These are phyloP conservation scores for Arthrinium phaeospermum DNA, from an alignment of 2,329 filamentous ascomycete species.

Conservation along the genomic window DNA sequence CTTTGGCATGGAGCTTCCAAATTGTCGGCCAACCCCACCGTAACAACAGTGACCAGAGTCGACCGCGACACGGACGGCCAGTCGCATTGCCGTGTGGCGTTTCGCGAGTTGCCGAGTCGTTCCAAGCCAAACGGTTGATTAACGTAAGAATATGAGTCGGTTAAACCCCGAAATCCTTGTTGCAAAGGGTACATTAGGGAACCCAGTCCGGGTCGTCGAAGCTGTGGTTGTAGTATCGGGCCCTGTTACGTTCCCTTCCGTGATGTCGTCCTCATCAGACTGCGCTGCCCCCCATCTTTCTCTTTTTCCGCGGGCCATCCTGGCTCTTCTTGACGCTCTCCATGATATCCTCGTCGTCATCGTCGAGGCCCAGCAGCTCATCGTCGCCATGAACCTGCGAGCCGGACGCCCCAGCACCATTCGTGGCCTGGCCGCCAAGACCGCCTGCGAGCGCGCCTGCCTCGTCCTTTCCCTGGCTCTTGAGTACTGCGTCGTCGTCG, in stretches of 20 bases:
- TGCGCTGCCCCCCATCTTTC: conserved; percentile 19
- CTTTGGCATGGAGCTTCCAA: not conserved
- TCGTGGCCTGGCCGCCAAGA: conserved; percentile 29
- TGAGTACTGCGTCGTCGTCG: conserved; percentile 63
- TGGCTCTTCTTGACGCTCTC: conserved; percentile 23
- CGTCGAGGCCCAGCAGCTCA: conserved; percentile 40
- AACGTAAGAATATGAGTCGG: not conserved
- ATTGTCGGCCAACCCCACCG: not conserved
- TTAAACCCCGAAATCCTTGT: not conserved
- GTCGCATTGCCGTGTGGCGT: not conserved
- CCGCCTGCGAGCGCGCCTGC: conserved; percentile 37
- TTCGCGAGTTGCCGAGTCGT: not conserved
- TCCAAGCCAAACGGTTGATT: not conserved
- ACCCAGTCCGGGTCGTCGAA: not conserved
- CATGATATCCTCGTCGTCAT: conserved; percentile 25
- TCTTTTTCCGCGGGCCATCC: conserved; percentile 22
- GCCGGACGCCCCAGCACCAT: conserved; percentile 19
- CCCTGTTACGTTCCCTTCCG: not conserved
- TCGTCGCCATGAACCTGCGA: conserved; percentile 30
- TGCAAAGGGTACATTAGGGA: not conserved
- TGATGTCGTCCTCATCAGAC: not conserved
- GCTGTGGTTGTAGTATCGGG: not conserved
- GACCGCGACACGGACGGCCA: not conserved
- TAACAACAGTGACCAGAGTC: not conserved
- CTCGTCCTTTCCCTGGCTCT: conserved; percentile 37